These are phyloP conservation scores for Tillandsia leiboldiana DNA, from an alignment of 176 grass and related monocot species.

Conservation along the genomic window DNA sequence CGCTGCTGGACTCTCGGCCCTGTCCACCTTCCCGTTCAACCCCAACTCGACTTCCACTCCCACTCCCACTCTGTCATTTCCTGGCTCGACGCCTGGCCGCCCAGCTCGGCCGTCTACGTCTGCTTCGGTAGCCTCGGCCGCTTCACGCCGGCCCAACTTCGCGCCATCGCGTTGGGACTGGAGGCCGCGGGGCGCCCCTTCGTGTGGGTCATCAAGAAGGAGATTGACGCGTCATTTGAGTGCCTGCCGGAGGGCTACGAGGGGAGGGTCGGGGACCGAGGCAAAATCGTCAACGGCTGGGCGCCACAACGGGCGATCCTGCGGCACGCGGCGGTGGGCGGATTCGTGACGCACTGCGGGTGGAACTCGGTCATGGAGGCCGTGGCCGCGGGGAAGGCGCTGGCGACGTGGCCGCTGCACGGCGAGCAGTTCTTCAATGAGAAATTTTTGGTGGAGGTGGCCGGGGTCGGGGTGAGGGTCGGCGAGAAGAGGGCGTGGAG, in stretches of 20 bases:
- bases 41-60: background rate
- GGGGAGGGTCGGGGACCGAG: background rate
- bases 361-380: background rate
- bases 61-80: background rate
- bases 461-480: background rate
- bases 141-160: background rate
- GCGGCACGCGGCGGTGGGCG: background rate
- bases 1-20: background rate
- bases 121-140: background rate
- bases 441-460: background rate
- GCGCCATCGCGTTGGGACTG: background rate
- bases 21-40: background rate
- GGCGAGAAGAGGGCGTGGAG: background rate
- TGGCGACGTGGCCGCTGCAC: constrained; percentile 6
- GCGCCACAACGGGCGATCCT: background rate
- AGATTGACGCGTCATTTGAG: background rate
- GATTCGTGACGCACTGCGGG: background rate
- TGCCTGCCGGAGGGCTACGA: constrained; percentile 4
- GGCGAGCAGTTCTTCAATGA: constrained; percentile 4
- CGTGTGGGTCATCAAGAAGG: constrained; percentile 13
- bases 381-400: background rate
- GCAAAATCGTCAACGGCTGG: background rate
- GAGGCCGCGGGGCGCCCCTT: background rate
- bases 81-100: background rate
- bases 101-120: background rate